A percentile compares a stretch with the other conserved stretches of the same genome.
Evolutionary conservation across 1,284 basidiomycete genomes (phyloP).

Genomic region (Xerocomus nothofagi): DNA sequence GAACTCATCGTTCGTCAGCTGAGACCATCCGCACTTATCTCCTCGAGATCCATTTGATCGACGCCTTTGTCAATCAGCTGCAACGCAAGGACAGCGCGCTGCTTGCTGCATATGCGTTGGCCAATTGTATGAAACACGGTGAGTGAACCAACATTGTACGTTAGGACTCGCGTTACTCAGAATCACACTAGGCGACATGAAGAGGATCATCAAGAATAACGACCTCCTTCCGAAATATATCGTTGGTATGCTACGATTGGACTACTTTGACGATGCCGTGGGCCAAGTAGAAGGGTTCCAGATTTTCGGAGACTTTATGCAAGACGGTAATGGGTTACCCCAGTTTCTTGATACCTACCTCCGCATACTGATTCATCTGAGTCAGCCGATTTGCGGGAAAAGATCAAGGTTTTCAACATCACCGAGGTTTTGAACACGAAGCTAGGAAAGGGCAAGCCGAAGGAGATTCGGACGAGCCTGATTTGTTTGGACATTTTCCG

Average conservation of each 20-base stretch:
- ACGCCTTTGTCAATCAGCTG: slow-evolving; percentile 12
- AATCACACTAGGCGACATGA: slow-evolving; percentile 19
- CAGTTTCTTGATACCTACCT: not conserved
- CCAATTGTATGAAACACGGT: slow-evolving; percentile 19
- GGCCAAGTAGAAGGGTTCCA: slow-evolving; percentile 32
- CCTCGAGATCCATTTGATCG: not conserved
- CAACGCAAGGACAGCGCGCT: slow-evolving; percentile 7
- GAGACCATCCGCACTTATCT: slow-evolving; percentile 3
- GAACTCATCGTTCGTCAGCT: slow-evolving; percentile 11
- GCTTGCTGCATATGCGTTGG: slow-evolving; percentile 19
- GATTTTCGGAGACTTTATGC: slow-evolving; percentile 27
- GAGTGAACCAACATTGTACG: not conserved
- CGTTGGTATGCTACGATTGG: slow-evolving; percentile 21
- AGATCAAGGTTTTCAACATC: slow-evolving; percentile 14
- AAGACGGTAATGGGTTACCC: slow-evolving; percentile 12
- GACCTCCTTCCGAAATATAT: slow-evolving; percentile 17
- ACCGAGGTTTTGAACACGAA: slow-evolving; percentile 18
- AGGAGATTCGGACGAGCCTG: slow-evolving; percentile 25
- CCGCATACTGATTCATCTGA: slow-evolving; percentile 2
- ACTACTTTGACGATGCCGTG: slow-evolving; percentile 32
- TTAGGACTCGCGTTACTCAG: not conserved
- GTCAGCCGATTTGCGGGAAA: slow-evolving; percentile 20
- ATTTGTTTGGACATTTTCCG: slow-evolving; percentile 27
- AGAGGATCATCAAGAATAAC: slow-evolving; percentile 3
- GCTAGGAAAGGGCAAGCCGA: slow-evolving; percentile 10